A percentile compares a stretch with the other conserved stretches of the same genome.
phyloP scores from a whole-genome alignment of 1,139 yeast species.

The Yamadazyma spencermartinsiae region DNA sequence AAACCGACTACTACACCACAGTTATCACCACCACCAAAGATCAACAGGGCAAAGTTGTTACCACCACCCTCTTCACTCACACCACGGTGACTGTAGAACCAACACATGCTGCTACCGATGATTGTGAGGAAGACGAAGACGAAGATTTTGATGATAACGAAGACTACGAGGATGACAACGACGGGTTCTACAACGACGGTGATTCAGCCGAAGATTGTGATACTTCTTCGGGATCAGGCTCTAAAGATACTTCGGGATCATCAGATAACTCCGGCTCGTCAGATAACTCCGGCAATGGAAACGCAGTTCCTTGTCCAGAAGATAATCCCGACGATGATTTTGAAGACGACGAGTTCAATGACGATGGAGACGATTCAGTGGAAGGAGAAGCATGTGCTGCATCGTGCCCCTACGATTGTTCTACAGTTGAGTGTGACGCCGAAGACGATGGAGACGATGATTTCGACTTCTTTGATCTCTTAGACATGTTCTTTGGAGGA shows the following conservation, averaged over 20 bases:
- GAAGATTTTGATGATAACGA: slow-evolving; percentile 14
- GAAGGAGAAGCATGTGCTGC: slow-evolving; percentile 4
- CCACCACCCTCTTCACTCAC: slow-evolving; percentile 9
- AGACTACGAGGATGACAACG: slow-evolving; percentile 15
- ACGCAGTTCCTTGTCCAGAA: slow-evolving; percentile 1
- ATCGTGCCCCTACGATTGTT: slow-evolving; percentile 14
- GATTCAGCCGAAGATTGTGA: slow-evolving; percentile 10
- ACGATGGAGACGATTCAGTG: slow-evolving; percentile 3
- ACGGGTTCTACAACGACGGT: slow-evolving; percentile 9
- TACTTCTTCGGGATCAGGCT: slow-evolving; percentile 7
- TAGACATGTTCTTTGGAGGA: slow-evolving; percentile 18
- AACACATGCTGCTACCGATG: slow-evolving; percentile 7
- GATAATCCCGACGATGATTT: slow-evolving; percentile 9
- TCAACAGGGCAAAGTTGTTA: slow-evolving; percentile 9
- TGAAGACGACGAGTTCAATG: slow-evolving; percentile 6
- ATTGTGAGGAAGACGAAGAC: slow-evolving; percentile 11
- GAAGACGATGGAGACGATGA: slow-evolving; percentile 20
- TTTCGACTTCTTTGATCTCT: slow-evolving; percentile 16
- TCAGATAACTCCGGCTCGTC: slow-evolving; percentile 3
- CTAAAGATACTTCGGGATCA: neutral
- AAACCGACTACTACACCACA: slow-evolving; percentile 4
- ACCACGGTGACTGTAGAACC: slow-evolving; percentile 11
- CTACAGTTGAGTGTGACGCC: slow-evolving; percentile 16
- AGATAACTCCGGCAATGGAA: slow-evolving; percentile 5
- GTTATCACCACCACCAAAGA: slow-evolving; percentile 11